These are phyloP conservation scores for Penicillium hordei DNA, from an alignment of 2,329 filamentous ascomycete genomes.

Conservation along the genomic window DNA sequence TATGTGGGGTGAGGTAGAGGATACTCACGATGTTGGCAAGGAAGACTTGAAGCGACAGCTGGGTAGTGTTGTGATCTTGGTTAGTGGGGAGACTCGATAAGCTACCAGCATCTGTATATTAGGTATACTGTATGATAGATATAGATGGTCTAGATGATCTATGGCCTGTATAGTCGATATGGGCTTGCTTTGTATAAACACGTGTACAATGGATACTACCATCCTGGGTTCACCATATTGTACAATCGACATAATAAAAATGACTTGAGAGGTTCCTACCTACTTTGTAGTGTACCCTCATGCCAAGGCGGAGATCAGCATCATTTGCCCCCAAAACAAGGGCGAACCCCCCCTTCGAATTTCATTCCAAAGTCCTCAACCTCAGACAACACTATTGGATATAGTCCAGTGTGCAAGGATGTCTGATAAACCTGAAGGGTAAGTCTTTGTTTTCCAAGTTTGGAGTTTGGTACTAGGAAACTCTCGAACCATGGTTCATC, in stretches of 20 bases:
- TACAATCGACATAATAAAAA: not conserved
- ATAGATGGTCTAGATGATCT: not conserved
- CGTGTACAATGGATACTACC: conserved; percentile 1
- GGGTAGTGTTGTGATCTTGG: conserved; percentile 79
- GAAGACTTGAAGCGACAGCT: conserved; percentile 86
- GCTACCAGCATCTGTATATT: conserved; percentile 4
- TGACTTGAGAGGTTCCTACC: not conserved
- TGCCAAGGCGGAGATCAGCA: conserved; percentile 14
- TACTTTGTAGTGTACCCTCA: not conserved
- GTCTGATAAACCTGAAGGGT: conserved; percentile 28
- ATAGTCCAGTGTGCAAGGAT: conserved; percentile 9
- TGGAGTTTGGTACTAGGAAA: not conserved
- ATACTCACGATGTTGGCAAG: conserved; percentile 94
- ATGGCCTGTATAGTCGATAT: not conserved
- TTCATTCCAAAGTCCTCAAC: not conserved
- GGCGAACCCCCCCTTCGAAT: not conserved
- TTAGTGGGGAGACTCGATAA: conserved; percentile 57
- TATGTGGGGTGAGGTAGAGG: conserved; percentile 95
- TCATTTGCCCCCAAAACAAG: conserved; percentile 13
- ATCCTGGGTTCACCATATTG: not conserved
- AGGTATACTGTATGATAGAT: conserved; percentile 12
- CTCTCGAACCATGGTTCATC: conserved; percentile 18
- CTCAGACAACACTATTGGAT: not conserved
- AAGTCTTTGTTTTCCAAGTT: conserved; percentile 12
- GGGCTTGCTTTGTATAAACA: conserved; percentile 2